Percentiles rank a stretch among this genome's conserved stretches.
Evolutionary conservation across 108 stramenopile genomes (phyloP).

Genomic region (Asterionellopsis glacialis): DNA sequence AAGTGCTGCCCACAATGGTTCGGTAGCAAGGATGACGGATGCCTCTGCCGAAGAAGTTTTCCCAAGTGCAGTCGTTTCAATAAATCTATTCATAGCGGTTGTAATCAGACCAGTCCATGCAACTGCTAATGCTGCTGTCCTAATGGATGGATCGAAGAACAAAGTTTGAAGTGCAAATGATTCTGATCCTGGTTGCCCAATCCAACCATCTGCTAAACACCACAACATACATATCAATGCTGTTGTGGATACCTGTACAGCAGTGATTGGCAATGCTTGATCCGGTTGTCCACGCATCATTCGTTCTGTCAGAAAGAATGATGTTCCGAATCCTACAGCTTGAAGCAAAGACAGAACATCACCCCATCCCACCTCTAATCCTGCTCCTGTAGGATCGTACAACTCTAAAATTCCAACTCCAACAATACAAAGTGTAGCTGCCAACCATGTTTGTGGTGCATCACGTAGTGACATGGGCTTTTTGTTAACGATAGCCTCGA

Average conservation of each 20-base stretch:
- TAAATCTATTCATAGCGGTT: constrained; percentile 44
- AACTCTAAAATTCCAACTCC: constrained; percentile 65
- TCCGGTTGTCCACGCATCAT: constrained; percentile 51
- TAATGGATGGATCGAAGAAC: constrained; percentile 30
- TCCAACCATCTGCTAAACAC: constrained; percentile 39
- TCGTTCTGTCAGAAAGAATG: constrained; percentile 49
- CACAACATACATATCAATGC: constrained; percentile 49
- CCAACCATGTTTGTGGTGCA: constrained; percentile 55
- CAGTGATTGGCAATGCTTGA: constrained; percentile 59
- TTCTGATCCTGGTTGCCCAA: constrained; percentile 22
- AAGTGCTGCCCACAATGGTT: constrained; percentile 65
- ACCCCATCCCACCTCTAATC: constrained; percentile 26
- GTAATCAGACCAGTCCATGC: constrained; percentile 57
- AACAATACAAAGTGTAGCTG: constrained; percentile 41
- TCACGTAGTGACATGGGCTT: constrained; percentile 38
- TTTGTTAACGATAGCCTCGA: constrained; percentile 40
- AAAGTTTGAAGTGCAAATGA: constrained; percentile 37
- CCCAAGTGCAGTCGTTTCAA: constrained; percentile 59
- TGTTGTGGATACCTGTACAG: constrained; percentile 43
- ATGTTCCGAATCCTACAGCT: constrained; percentile 58
- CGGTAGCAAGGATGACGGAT: constrained; percentile 62
- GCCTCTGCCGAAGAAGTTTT: constrained; percentile 49
- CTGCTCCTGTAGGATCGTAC: constrained; percentile 11
- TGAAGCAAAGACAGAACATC: constrained; percentile 51
- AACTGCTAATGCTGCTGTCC: constrained; percentile 36